phyloP scores from a whole-genome alignment of 768 basidiomycete genomes.

The Rhizopogon roseolus region DNA sequence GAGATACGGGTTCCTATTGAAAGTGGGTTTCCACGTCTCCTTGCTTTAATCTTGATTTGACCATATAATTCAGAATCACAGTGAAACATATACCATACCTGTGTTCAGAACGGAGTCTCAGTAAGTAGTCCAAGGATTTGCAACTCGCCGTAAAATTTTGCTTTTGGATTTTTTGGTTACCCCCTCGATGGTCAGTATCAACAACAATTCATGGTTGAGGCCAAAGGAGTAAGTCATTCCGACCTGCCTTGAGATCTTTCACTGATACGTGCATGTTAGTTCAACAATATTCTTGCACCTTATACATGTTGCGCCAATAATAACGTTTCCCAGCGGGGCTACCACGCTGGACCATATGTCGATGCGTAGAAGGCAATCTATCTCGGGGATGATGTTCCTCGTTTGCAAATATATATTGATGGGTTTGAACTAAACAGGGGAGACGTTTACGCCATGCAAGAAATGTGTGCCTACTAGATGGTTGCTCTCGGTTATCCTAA shows the following conservation, averaged over 20 bases:
- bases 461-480: constrained; percentile 82
- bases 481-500: constrained; percentile 84
- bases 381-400: constrained; percentile 53
- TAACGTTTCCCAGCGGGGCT: constrained; percentile 32
- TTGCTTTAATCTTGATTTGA: constrained; percentile 18
- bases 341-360: constrained; percentile 50
- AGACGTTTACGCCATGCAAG: constrained; percentile 70
- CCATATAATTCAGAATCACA: constrained; percentile 28
- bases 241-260: constrained; percentile 4
- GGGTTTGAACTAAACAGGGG: constrained; percentile 57
- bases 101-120: constrained; percentile 52
- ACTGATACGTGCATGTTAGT: constrained; percentile 16
- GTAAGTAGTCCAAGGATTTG: constrained; percentile 15
- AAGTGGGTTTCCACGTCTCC: constrained; percentile 14
- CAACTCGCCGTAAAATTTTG: constrained; percentile 46
- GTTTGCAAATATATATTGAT: constrained; percentile 49
- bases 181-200: constrained; percentile 40
- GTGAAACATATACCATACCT: constrained; percentile 32
- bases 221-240: constrained; percentile 21
- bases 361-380: constrained; percentile 64
- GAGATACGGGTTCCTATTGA: constrained; percentile 38
- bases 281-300: constrained; percentile 44
- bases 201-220: constrained; percentile 38
- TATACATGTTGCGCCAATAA: constrained; percentile 57
- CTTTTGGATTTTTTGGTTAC: constrained; percentile 48